phyloP scores from a whole-genome alignment of 768 basidiomycete species.

The Lyophyllum shimeji region DNA sequence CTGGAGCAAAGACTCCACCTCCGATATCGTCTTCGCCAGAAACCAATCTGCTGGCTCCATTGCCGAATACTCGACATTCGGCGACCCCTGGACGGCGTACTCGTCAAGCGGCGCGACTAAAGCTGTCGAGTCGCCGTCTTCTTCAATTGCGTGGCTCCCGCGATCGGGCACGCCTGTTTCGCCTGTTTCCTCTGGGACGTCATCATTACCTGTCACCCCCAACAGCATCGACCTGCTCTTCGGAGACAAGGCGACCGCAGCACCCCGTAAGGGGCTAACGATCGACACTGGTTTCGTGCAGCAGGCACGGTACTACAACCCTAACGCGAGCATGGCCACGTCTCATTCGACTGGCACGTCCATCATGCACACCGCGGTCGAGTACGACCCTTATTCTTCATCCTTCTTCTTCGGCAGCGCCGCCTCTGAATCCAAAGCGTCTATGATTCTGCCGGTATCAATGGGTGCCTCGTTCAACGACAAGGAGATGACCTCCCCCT shows the following conservation, averaged over 20 bases:
- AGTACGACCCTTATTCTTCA: slow-evolving; percentile 59
- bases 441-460: slow-evolving; percentile 25
- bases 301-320: slow-evolving; percentile 44
- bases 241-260: slow-evolving; percentile 32
- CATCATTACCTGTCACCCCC: slow-evolving; percentile 61
- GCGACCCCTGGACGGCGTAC: slow-evolving; percentile 38
- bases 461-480: slow-evolving; percentile 39
- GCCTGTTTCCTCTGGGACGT: slow-evolving; percentile 37
- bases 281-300: slow-evolving; percentile 57
- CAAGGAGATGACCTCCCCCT: slow-evolving; percentile 54
- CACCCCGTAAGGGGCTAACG: slow-evolving; percentile 46
- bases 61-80: slow-evolving; percentile 40
- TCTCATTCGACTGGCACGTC: slow-evolving; percentile 56
- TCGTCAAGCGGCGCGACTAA: slow-evolving; percentile 53
- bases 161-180: slow-evolving; percentile 46
- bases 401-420: slow-evolving; percentile 54
- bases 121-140: slow-evolving; percentile 52
- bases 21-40: slow-evolving; percentile 46
- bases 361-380: slow-evolving; percentile 75
- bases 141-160: slow-evolving; percentile 40
- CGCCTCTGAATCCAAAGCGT: slow-evolving; percentile 35
- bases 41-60: slow-evolving; percentile 24
- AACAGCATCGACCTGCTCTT: slow-evolving; percentile 47
- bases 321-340: slow-evolving; percentile 38
- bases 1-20: slow-evolving; percentile 61